Evolutionary conservation across 768 basidiomycete genomes (phyloP).

Genomic region (Mycena albidolilacea): DNA sequence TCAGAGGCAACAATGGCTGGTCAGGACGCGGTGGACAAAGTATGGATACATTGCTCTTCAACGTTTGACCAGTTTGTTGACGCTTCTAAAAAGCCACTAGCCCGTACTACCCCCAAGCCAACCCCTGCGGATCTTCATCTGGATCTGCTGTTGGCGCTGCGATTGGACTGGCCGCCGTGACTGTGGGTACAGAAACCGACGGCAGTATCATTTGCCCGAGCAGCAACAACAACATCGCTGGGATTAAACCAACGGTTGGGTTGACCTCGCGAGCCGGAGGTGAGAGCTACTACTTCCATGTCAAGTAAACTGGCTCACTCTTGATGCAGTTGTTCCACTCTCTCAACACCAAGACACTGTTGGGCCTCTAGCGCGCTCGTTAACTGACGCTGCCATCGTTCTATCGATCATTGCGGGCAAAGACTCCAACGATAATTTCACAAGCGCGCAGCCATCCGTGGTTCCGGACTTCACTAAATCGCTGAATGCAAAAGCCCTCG

Average conservation of each 20-base stretch:
- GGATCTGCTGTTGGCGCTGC: conserved; percentile 71
- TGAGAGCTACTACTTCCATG: conserved; percentile 36
- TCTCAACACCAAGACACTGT: conserved; percentile 72
- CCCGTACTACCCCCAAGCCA: conserved; percentile 65
- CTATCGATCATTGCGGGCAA: conserved; percentile 69
- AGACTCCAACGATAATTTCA: conserved; percentile 70
- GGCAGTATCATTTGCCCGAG: conserved; percentile 71
- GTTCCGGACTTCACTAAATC: conserved; percentile 73
- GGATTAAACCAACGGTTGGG: conserved; percentile 68
- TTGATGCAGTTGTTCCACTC: conserved; percentile 65
- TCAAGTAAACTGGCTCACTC: background rate
- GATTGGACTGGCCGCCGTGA: conserved; percentile 64
- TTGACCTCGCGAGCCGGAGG: conserved; percentile 74
- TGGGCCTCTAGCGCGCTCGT: conserved; percentile 68
- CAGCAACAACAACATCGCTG: conserved; percentile 68
- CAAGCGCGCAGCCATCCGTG: conserved; percentile 62
- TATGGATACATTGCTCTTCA: background rate
- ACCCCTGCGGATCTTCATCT: conserved; percentile 72
- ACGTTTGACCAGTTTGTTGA: too few species aligned
- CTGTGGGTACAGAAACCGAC: conserved; percentile 66
- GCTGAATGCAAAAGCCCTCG: conserved; percentile 61
- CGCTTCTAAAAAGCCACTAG: conserved; percentile 45
- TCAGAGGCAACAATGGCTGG: conserved; percentile 64
- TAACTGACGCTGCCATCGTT: conserved; percentile 69
- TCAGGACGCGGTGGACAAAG: conserved; percentile 70